Conservation (phyloP, 2,329 filamentous ascomycete species). For the Colletotrichum endophyticum region DNA sequence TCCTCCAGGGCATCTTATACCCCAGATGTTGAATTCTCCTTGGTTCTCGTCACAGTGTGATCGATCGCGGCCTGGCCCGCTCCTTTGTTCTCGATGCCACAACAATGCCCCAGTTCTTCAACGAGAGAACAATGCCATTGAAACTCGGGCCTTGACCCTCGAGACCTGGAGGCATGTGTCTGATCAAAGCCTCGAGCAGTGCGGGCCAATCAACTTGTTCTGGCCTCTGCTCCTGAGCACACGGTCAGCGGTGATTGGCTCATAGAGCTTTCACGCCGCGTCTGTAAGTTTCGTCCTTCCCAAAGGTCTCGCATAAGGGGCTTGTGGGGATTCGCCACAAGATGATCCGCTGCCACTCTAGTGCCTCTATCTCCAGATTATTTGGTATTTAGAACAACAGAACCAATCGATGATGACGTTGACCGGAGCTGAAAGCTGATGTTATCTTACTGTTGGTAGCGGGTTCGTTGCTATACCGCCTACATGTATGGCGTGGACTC, state of each 20-base stretch:
- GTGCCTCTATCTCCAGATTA: not conserved
- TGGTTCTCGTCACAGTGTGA: not conserved
- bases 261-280: rapidly evolving
- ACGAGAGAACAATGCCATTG: not conserved
- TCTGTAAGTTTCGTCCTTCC: not conserved
- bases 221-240: not conserved
- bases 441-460: too few relatives aligned
- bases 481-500: too few relatives aligned
- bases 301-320: not conserved
- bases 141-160: not conserved
- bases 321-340: not conserved
- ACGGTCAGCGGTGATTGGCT: not conserved
- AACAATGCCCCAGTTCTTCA: not conserved
- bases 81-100: not conserved
- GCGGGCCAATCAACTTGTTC: not conserved
- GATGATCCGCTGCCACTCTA: not conserved
- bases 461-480: too few relatives aligned
- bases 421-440: not conserved
- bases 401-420: not conserved
- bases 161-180: not conserved
- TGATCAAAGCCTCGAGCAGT: not conserved
- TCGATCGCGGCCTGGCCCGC: not conserved
- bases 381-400: not conserved
- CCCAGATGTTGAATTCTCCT: not conserved
- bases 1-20: not conserved